These are phyloP conservation scores for Rubia yunnanensis DNA, from an alignment of 257 asterid genomes.

Conservation along the genomic window DNA sequence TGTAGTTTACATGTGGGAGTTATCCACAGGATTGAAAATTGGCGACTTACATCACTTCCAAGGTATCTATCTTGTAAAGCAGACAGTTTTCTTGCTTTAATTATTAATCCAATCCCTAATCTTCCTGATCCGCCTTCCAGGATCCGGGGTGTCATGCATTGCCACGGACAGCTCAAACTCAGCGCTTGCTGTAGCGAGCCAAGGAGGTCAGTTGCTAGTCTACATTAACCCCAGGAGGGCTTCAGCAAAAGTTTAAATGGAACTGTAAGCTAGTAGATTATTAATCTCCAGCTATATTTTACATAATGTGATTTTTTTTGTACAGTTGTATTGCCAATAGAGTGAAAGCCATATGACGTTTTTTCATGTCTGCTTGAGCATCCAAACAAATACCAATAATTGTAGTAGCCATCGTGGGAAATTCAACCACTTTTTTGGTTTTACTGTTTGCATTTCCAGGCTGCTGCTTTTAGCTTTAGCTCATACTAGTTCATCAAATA, in stretches of 20 bases:
- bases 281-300: not conserved
- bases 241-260: not conserved
- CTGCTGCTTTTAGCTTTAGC: not conserved
- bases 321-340: not conserved
- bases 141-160: conserved; percentile 46
- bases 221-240: conserved; percentile 37
- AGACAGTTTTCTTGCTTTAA: not conserved
- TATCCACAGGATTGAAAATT: conserved; percentile 63
- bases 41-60: conserved; percentile 52
- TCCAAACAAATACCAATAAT: not conserved
- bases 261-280: not conserved
- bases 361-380: not conserved
- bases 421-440: not conserved
- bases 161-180: conserved; percentile 43
- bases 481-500: not conserved
- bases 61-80: conserved; percentile 32
- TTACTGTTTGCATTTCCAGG: not conserved
- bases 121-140: conserved; percentile 26
- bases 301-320: not conserved
- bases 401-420: conserved; percentile 2
- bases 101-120: not conserved
- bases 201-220: conserved; percentile 53
- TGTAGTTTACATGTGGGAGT: conserved; percentile 68
- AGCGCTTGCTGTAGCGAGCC: conserved; percentile 59
- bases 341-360: not conserved